Evolutionary conservation across 768 basidiomycete species (phyloP).

Genomic region (Termitomyces sp.): DNA sequence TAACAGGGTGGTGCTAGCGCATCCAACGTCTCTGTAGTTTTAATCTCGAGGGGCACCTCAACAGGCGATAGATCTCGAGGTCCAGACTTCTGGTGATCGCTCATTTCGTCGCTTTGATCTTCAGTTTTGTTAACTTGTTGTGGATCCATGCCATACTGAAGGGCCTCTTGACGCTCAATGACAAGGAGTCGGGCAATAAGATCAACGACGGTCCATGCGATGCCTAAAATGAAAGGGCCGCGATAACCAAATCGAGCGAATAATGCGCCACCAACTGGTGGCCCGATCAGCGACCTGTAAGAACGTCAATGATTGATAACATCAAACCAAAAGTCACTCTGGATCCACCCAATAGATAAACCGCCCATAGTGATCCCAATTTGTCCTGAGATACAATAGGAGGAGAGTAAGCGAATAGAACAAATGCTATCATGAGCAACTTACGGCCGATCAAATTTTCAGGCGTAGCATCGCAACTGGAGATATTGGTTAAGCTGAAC

Average conservation of each 20-base stretch:
- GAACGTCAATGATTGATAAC: not conserved
- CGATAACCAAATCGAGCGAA: constrained; percentile 53
- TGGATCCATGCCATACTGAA: constrained; percentile 43
- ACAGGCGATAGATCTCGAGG: not conserved
- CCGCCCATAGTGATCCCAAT: constrained; percentile 58
- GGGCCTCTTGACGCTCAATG: constrained; percentile 49
- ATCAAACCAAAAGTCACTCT: not conserved
- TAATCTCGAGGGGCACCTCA: not conserved
- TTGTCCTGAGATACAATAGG: constrained; percentile 33
- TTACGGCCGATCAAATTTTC: constrained; percentile 43
- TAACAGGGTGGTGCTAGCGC: not conserved
- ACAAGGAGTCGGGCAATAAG: constrained; percentile 49
- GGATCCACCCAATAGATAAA: constrained; percentile 43
- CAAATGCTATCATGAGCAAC: constrained; percentile 11
- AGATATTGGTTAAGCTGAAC: too few species aligned
- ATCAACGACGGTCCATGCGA: constrained; percentile 41
- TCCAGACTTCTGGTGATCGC: not conserved
- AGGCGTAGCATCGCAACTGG: constrained; percentile 53
- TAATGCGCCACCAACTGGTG: constrained; percentile 52
- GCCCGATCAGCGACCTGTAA: constrained; percentile 45
- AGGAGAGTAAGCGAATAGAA: not conserved
- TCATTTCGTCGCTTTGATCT: not conserved
- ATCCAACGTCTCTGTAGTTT: not conserved
- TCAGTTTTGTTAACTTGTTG: constrained; percentile 2
- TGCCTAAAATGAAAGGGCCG: constrained; percentile 53